These are phyloP conservation scores for Carallia pectinifolia DNA, from an alignment of 345 rosid genomes.

Conservation along the genomic window DNA sequence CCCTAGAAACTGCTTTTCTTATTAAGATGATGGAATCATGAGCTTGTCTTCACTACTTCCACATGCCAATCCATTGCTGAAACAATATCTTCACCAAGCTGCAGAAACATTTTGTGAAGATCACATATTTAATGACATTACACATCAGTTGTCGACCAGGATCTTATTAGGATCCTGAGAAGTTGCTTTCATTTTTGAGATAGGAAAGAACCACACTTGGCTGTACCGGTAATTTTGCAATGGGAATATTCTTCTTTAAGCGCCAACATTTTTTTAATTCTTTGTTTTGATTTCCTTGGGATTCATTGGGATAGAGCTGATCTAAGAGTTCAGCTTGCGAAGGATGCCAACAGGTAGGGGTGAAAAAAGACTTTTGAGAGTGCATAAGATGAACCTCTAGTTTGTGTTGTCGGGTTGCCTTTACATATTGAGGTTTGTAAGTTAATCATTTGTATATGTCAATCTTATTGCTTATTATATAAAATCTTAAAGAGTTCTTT, in stretches of 20 bases:
- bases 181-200: no score
- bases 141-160: background rate
- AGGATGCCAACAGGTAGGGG: no score
- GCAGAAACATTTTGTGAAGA: background rate
- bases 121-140: no score
- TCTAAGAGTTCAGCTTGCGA: no score
- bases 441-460: slow-evolving; percentile 18
- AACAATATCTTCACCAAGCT: background rate
- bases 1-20: slow-evolving; percentile 75
- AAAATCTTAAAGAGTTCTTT: background rate
- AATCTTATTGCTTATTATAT: slow-evolving; percentile 2
- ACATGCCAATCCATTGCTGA: background rate
- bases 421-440: slow-evolving; percentile 7
- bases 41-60: slow-evolving; percentile 1
- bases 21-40: slow-evolving; percentile 62
- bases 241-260: no score
- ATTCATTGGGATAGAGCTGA: no score
- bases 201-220: no score
- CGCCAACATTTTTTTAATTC: no score
- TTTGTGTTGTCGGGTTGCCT: slow-evolving; percentile 17
- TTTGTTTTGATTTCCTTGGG: no score
- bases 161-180: background rate
- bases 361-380: background rate
- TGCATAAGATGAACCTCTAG: background rate
- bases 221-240: no score